Conservation (phyloP, 257 asterid species). For the Nicotiana undulata region DNA sequence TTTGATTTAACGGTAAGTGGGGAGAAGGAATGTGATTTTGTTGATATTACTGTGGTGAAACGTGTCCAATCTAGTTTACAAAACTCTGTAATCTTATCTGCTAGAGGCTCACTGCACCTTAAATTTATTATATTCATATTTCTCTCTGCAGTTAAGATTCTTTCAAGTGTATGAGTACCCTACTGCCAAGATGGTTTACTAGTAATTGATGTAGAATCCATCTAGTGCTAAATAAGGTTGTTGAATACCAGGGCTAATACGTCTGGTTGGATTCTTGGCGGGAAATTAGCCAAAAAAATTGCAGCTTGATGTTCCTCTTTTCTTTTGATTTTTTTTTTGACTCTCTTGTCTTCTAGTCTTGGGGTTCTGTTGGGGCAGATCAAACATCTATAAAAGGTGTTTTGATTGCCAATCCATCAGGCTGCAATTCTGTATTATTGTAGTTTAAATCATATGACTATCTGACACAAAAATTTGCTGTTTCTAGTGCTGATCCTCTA, state of each 20-base stretch:
- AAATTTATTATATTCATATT: background rate
- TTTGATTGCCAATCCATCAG: background rate
- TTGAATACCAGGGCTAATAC: background rate
- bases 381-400: background rate
- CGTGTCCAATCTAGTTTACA: background rate
- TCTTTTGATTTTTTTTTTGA: background rate
- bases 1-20: background rate
- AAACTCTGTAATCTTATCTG: background rate
- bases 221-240: background rate
- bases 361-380: background rate
- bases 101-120: background rate
- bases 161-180: background rate
- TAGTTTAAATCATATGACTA: background rate
- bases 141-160: background rate
- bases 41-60: background rate
- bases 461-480: conserved; percentile 14
- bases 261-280: background rate
- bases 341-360: background rate
- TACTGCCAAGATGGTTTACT: background rate
- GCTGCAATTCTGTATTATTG: background rate
- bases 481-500: conserved; percentile 68
- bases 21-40: background rate
- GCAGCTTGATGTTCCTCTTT: background rate
- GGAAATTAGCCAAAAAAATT: background rate
- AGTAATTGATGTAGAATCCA: background rate